A percentile compares a stretch with the other conserved stretches of the same genome.
Evolutionary conservation across 2,329 filamentous ascomycete species (phyloP).

Genomic region (Trichoderma sp.): DNA sequence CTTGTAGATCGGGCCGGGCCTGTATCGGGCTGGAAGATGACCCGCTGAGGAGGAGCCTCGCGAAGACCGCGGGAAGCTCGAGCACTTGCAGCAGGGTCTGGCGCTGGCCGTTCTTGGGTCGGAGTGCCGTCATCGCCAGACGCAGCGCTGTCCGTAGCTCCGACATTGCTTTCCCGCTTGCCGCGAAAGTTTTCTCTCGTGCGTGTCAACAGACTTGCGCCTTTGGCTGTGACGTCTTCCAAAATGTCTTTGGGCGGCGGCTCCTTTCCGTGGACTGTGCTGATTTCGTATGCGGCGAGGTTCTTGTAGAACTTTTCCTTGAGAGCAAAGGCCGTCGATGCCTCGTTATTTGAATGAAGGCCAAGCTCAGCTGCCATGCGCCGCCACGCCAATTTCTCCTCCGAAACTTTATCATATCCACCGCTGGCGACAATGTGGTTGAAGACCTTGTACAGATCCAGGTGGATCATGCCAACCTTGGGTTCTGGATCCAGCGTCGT

Average conservation of each 20-base stretch:
- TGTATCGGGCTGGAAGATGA: constrained; percentile 81
- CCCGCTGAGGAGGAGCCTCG: constrained; percentile 79
- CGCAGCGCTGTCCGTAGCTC: constrained; percentile 55
- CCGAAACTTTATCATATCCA: constrained; percentile 81
- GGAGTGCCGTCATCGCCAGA: constrained; percentile 61
- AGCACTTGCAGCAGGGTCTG: constrained; percentile 53
- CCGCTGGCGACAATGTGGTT: constrained; percentile 72
- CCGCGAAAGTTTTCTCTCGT: constrained; percentile 72
- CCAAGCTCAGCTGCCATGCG: constrained; percentile 74
- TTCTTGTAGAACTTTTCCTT: constrained; percentile 91
- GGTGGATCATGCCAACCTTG: constrained; percentile 71
- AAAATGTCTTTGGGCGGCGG: constrained; percentile 86
- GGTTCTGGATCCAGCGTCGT: constrained; percentile 78
- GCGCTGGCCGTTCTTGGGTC: constrained; percentile 50
- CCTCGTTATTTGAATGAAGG: constrained; percentile 69
- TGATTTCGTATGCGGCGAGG: constrained; percentile 83
- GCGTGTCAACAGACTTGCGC: constrained; percentile 72
- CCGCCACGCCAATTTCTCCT: constrained; percentile 83
- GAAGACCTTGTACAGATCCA: constrained; percentile 78
- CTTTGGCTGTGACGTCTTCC: constrained; percentile 83
- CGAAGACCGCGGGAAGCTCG: constrained; percentile 65
- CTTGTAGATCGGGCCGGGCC: constrained; percentile 62
- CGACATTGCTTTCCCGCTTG: constrained; percentile 49
- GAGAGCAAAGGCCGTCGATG: constrained; percentile 80
- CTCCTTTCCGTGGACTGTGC: constrained; percentile 71